Evolutionary conservation across 495 filamentous ascomycete genomes (phyloP), one percentile per base, ranked within the genome.

Genomic region (Hypoxylon lenormandii): DNA sequence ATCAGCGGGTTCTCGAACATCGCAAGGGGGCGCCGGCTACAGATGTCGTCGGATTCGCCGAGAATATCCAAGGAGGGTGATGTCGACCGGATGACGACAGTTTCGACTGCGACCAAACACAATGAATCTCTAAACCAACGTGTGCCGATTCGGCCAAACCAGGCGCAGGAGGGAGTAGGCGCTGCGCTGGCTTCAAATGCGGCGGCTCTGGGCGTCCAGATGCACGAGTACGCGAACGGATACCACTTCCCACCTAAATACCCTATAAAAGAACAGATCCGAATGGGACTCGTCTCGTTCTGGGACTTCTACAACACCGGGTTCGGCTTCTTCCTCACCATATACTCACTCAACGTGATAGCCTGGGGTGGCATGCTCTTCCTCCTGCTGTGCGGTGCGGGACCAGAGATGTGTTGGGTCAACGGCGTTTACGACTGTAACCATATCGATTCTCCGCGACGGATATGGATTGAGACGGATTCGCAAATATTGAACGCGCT

Each of bases 291-390:
- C 77, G 80, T 80, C 47, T 86, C 86, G 67, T 85, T 88, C 64
- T 81, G 87, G 76, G 68, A 79, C 13, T 84, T 81, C 70, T 79
- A 82, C 72, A 80, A 69, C 8, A 93, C 91, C 0, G 90, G 90
- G 0, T 77, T 87, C 67, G 91, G 92, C 10, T 90, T 93, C 75
- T 80, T 92, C 63, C 82, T 93, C 45, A 89, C 86, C 1, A 75
- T 96, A 42, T 96, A 97, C 79, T 88, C 88, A 16, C 86, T 95
- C 36, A 92, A 91, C 54, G 84, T 95, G 2, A 82, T 96, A 4
- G 92, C 92, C 7, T 97, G 93, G 92, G 93, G 93, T 53, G 91
- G 88, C 36, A 96, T 97, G 93, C 81, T 96, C 16, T 94, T 97
- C 80, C 82, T 96, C 15, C 84, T 97, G 7, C 83, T 96, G 55